These are phyloP conservation scores for Arthrobotrys pseudoclavata DNA, from an alignment of 2,329 filamentous ascomycete genomes.

Conservation along the genomic window DNA sequence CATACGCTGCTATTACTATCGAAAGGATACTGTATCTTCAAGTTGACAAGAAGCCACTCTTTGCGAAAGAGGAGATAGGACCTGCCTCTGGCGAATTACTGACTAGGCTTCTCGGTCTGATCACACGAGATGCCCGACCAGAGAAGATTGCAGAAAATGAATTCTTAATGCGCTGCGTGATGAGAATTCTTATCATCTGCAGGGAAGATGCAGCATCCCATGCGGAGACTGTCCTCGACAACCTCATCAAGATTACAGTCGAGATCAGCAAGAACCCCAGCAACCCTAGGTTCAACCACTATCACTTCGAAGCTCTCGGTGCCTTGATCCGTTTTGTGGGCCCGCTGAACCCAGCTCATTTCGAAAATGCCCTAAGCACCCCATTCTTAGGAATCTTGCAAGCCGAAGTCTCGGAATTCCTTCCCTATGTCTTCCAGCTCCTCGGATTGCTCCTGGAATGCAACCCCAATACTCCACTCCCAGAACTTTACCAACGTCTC, in stretches of 20 bases:
- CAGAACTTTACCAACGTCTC: constrained; percentile 83
- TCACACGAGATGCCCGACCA: constrained; percentile 85
- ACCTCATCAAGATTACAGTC: constrained; percentile 88
- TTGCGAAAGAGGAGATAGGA: constrained; percentile 82
- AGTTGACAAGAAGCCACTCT: constrained; percentile 77
- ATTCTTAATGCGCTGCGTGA: constrained; percentile 97
- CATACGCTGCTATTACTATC: constrained; percentile 96
- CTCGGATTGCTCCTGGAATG: constrained; percentile 90
- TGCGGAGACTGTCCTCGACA: constrained; percentile 81
- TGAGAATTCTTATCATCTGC: constrained; percentile 96
- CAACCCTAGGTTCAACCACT: constrained; percentile 98
- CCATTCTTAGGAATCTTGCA: constrained; percentile 75
- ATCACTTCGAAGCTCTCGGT: constrained; percentile 94
- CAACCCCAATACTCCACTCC: constrained; percentile 82
- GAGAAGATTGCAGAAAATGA: constrained; percentile 99
- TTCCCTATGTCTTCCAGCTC: constrained; percentile 95
- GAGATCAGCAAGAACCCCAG: constrained; percentile 95
- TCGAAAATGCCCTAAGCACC: constrained; percentile 84
- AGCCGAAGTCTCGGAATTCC: constrained; percentile 77
- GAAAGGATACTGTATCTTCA: constrained; percentile 89
- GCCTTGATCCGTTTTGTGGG: constrained; percentile 85
- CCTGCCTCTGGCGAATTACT: constrained; percentile 87
- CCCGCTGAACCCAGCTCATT: constrained; percentile 76
- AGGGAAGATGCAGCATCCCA: constrained; percentile 82
- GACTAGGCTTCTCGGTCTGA: constrained; percentile 88